A percentile compares a stretch with the other conserved stretches of the same genome.
Evolutionary conservation across 148 eudicot genomes (phyloP).

Genomic region (Gaultheria prostrata): DNA sequence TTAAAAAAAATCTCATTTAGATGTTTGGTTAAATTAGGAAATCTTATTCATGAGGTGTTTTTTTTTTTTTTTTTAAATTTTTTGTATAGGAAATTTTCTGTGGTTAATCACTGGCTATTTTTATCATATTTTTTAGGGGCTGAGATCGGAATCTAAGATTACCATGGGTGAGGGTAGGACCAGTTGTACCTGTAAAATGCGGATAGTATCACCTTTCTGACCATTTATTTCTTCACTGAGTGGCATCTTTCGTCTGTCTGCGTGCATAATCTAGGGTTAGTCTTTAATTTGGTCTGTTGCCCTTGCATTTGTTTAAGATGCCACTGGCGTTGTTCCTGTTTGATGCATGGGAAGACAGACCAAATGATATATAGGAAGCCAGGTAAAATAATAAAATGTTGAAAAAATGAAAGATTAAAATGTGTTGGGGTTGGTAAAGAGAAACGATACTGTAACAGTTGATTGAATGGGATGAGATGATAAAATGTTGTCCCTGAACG

Average conservation of each 20-base stretch:
- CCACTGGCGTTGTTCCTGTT: too few species aligned
- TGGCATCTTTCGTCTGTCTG: not conserved
- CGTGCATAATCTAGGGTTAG: not conserved
- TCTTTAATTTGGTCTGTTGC: not conserved
- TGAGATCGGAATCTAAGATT: not conserved
- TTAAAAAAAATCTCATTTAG: too few species aligned
- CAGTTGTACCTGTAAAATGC: not conserved
- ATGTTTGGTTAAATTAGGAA: not conserved
- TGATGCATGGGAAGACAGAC: too few species aligned
- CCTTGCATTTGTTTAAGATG: not conserved
- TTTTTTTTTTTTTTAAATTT: not conserved
- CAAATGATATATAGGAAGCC: too few species aligned
- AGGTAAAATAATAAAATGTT: too few species aligned
- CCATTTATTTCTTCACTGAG: not conserved
- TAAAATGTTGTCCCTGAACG: too few species aligned
- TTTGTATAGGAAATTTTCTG: not conserved
- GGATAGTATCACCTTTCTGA: not conserved
- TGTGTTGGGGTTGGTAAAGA: too few species aligned
- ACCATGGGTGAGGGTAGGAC: not conserved
- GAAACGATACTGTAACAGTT: too few species aligned
- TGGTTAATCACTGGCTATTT: not conserved
- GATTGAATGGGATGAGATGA: too few species aligned
- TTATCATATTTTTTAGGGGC: not conserved
- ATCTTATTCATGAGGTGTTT: not conserved
- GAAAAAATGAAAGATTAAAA: too few species aligned